Evolutionary conservation across 371 early-diverging fungal genomes (phyloP), one percentile per base, ranked within the genome.

Genomic region (Mortierella sp.): DNA sequence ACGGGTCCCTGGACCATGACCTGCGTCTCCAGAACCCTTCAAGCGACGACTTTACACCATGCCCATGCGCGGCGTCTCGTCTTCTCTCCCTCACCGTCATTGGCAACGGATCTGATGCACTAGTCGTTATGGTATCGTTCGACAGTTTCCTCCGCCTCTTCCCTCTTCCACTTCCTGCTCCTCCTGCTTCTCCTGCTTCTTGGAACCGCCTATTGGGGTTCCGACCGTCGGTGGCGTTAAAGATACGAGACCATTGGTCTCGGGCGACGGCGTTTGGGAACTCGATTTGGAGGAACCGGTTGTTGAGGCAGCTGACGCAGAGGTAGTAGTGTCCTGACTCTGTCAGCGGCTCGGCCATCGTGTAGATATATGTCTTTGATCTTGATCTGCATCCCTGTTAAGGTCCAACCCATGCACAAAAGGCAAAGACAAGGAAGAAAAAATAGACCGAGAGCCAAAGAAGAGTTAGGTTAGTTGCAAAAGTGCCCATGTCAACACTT

Each of bases 21-120:
- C 2, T 61, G 61, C 2, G 37, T 16, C 22, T 47, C 47, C 22
- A 19, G 19, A 22, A 47, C 19, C 22, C 22, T 22, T 16, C 52
- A n/a, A 26, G 7, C 52, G 11, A 52, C 40, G 22, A 4, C 53
- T 43, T 63, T 70, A 74, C 73, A 41, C 48, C 73, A 58, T 76
- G 80, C 22, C 24, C 63, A 48, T 66, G 24, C 6, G 29, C 7
- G 26, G 29, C 26, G n/a, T n/a, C n/a, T n/a, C n/a, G n/a, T n/a
- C n/a, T n/a, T n/a, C 3, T 69, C 29, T 19, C 2, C 10, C 24
- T 13, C 44, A 16, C 34, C 61, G n/a, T 39, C n/a, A 2, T 69
- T 43, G 52, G 8, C 11, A 22, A 41, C 26, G n/a, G n/a, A n/a
- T n/a, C n/a, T n/a, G n/a, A n/a, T n/a, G n/a, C n/a, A n/a, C n/a